Base-by-base conservation (phyloP, 805 yeast species). In the Metschnikowia hibisci region DNA sequence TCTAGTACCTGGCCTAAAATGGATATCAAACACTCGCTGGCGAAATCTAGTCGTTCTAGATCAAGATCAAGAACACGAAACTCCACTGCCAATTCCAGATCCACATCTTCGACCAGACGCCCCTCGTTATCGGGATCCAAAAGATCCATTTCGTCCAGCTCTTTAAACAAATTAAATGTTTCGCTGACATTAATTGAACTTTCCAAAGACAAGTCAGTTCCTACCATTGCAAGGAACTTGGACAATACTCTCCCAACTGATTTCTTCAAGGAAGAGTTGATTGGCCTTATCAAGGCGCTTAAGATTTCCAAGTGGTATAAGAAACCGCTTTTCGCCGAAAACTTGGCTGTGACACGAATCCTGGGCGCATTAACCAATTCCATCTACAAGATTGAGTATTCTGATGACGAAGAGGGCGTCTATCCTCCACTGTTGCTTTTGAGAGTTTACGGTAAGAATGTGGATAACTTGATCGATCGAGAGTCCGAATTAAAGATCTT, bases 311-410 rank as follows among this genome's bases (percentile, higher is more conserved):
- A 84, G 61, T 93, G 99, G 99, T 78, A 81, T 54, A 72, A 72
- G 47, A 74, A 82, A 25, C 67, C 51, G 41, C 73, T 70, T 47
- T 58, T 60, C 3, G 55, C 56, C 50, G 53, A 68, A 7, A 63
- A 68, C 30, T 62, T 91, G 31, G 69, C 64, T 16, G 62, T 90
- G 15, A 71, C 66, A 32, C 75, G 96, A 51, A 87, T 93, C 39
- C 78, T 87, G 29, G 98, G 99, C 15, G 99, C 99, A 0, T 74
- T 93, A 61, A 93, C 98, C 15, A 93, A 93, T 62, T 84, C 90
- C 27, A 85, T 91, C 42, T 93, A 84, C 62, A 81, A 81, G 56
- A 77, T 93, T 3, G 82, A 77, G 54, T 82, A 85, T 42, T 50
- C 63, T 52, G 51, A 71, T 61, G 34, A 48, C 50, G 41, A 61